phyloP scores from a whole-genome alignment of 2,329 filamentous ascomycete genomes.

The Periconia sp. region DNA sequence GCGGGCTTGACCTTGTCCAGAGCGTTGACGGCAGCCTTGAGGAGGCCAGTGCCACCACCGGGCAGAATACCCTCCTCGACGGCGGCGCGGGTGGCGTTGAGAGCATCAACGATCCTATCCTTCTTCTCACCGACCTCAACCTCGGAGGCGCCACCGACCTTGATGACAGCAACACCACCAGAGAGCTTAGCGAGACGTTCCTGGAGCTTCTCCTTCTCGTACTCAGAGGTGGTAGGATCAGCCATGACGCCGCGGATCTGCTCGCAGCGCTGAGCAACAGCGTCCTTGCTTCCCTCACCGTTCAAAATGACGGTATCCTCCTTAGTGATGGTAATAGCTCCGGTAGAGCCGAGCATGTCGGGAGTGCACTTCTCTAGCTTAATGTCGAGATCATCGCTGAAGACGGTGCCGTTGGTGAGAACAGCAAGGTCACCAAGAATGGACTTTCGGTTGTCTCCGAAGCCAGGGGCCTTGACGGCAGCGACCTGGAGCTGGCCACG shows the following conservation, averaged over 20 bases:
- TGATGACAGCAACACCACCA: slow-evolving; percentile 98
- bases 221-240: slow-evolving; percentile 93
- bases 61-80: slow-evolving; percentile 99
- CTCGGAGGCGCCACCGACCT: slow-evolving; percentile 96
- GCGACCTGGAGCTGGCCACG: slow-evolving; percentile 98
- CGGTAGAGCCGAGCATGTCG: slow-evolving; percentile 95
- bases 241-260: slow-evolving; percentile 97
- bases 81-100: slow-evolving; percentile 96
- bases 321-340: slow-evolving; percentile 99
- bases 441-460: slow-evolving; percentile 99
- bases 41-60: slow-evolving; percentile 95
- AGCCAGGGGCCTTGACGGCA: slow-evolving; percentile 97
- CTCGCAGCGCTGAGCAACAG: slow-evolving; percentile 93
- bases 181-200: slow-evolving; percentile 99
- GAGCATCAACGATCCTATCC: slow-evolving; percentile 97
- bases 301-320: slow-evolving; percentile 99
- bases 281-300: slow-evolving; percentile 93
- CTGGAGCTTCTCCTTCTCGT: slow-evolving; percentile 99
- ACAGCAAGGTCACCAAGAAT: slow-evolving; percentile 97
- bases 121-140: slow-evolving; percentile 99
- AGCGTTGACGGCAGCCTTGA: slow-evolving; percentile 94
- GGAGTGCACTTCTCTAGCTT: slow-evolving; percentile 98
- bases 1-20: slow-evolving; percentile 79
- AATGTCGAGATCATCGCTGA: slow-evolving; percentile 96
- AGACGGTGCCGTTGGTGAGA: slow-evolving; percentile 95